Conservation (phyloP, 169 alveolate species). For the Cryptosporidium meleagridis region DNA sequence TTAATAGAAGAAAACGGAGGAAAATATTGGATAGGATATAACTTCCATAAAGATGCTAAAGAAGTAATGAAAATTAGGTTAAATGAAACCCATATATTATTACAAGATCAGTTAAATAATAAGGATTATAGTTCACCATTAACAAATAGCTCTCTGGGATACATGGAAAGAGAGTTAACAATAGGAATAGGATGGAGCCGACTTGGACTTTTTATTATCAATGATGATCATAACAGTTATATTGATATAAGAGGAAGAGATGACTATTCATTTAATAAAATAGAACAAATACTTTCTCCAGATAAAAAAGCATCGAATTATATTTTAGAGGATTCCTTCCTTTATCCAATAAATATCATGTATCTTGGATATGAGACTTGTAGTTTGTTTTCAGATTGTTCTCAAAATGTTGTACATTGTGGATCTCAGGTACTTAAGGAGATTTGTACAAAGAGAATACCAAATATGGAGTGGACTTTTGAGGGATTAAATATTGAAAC, state of each 20-base stretch:
- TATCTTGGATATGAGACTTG: constrained; percentile 51
- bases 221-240: constrained; percentile 4
- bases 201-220: constrained; percentile 3
- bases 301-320: no score
- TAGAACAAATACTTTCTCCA: background rate
- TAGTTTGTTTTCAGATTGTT: constrained; percentile 5
- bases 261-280: constrained; percentile 1
- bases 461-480: background rate
- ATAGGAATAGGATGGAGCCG: constrained; percentile 18
- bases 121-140: background rate
- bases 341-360: background rate
- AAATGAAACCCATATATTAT: background rate
- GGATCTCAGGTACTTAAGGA: constrained; percentile 26
- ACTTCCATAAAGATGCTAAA: background rate
- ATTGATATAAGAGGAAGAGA: constrained; percentile 32
- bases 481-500: background rate
- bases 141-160: constrained; percentile 7
- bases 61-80: background rate
- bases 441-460: background rate
- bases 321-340: background rate
- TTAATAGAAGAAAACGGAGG: background rate
- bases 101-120: background rate
- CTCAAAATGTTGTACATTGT: background rate
- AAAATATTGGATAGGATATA: constrained; percentile 24
- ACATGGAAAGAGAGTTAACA: background rate